Evolutionary conservation across 768 basidiomycete species (phyloP), one percentile per base, ranked within the genome.

Genomic region (Baorangia bicolor): DNA sequence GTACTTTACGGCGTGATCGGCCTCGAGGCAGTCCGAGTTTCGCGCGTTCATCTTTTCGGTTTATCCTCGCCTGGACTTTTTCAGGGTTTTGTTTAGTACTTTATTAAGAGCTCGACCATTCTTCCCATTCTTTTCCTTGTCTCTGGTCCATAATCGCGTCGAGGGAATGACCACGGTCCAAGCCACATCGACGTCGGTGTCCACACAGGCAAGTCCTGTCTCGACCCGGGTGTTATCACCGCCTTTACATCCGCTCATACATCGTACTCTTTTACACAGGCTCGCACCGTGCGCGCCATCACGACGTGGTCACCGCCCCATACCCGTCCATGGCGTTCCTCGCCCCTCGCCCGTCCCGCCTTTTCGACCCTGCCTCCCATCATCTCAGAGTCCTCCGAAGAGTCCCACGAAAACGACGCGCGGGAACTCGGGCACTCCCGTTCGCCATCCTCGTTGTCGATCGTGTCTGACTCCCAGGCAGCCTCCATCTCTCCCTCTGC

Each of bases 261-360:
- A 30, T 5, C 12, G 10, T 12, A 2, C 12, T n/a, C n/a, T n/a
- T 23, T 4, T 4, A 1, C 7, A 13, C 51, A 69, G 66, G n/a
- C 18, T 40, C 67, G 67, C 59, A 28, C 58, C 44, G 27, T 31
- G 27, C 66, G 66, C 44, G 42, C 55, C 23, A 11, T 50, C 28
- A 12, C 57, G 23, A 12, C 55, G 4, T 58, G 55, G 53, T 31
- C 53, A 18, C 56, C 55, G n/a, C 16, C 39, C 60, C 53, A 61
- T 6, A 56, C 71, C 9, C 71, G 69, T 3, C 69, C 69, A 4
- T 53, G 65, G 55, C 69, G 69, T 14, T 71, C 69, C 13, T 71
- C 69, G 0, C 69, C 69, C 0, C 69, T 71, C 38, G 62, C 70
- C 0, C 48, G 68, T 1, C 62, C 60, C 31, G 68, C 25, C 4